These are phyloP conservation scores for Endocalyx cinctus DNA, from an alignment of 2,329 filamentous ascomycete genomes.

Conservation along the genomic window DNA sequence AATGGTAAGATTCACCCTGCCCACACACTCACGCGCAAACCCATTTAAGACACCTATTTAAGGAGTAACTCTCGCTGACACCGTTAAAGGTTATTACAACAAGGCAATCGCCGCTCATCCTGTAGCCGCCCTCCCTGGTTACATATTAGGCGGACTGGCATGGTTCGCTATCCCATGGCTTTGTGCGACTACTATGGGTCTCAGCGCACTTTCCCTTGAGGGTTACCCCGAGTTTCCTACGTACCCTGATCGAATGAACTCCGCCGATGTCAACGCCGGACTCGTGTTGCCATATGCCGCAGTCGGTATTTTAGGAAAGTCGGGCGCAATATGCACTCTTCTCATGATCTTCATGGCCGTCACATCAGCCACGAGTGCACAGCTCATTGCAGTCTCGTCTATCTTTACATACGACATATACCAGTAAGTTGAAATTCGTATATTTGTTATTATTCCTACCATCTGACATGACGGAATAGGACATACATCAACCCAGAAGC, in stretches of 20 bases:
- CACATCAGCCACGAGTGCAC: conserved; percentile 73
- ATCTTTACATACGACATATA: conserved; percentile 87
- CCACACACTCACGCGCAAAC: too few species aligned
- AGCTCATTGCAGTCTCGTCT: conserved; percentile 79
- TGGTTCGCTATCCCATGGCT: conserved; percentile 94
- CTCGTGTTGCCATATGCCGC: conserved; percentile 82
- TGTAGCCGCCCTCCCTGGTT: conserved; percentile 78
- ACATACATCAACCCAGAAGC: conserved; percentile 76
- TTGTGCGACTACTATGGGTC: conserved; percentile 79
- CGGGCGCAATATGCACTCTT: conserved; percentile 71
- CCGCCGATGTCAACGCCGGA: conserved; percentile 72
- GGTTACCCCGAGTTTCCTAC: conserved; percentile 65
- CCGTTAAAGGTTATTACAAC: conserved; percentile 74
- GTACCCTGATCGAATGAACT: conserved; percentile 64
- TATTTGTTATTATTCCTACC: too few species aligned
- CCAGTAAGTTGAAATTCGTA: too few species aligned
- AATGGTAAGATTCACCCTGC: conserved; percentile 10
- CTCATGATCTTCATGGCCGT: conserved; percentile 86
- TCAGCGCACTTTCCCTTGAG: conserved; percentile 74
- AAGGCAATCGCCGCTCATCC: conserved; percentile 84
- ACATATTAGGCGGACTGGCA: conserved; percentile 75
- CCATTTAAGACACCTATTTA: conserved; percentile 28
- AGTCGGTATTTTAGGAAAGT: conserved; percentile 72
- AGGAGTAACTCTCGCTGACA: not conserved
- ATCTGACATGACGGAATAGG: too few species aligned